Percentiles rank a stretch among this genome's conserved stretches.
These are phyloP conservation scores for Dendrostoma leiphaemia DNA, from an alignment of 2,329 filamentous ascomycete genomes.

Conservation along the genomic window DNA sequence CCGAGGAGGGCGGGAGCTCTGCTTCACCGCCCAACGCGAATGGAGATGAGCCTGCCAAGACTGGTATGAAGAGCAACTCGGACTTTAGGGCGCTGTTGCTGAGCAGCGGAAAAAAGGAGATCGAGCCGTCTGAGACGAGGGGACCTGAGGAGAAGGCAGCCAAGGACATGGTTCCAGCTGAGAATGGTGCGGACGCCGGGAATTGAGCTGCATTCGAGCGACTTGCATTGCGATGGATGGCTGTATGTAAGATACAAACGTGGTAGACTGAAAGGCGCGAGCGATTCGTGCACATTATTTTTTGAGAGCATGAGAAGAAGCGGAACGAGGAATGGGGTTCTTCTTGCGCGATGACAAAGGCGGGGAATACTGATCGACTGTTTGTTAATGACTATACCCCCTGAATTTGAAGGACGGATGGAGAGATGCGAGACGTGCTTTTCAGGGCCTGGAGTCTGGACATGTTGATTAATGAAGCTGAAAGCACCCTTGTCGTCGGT, in stretches of 20 bases:
- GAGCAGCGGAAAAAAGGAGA: slow-evolving; percentile 20
- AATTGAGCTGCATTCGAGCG: neutral
- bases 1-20: slow-evolving; percentile 11
- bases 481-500: no score
- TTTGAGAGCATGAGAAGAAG: neutral
- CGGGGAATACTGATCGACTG: no score
- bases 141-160: slow-evolving; percentile 10
- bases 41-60: slow-evolving; percentile 19
- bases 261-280: no score
- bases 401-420: neutral
- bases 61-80: slow-evolving; percentile 50
- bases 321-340: neutral
- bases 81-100: slow-evolving; percentile 57
- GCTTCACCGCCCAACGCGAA: neutral
- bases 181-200: neutral
- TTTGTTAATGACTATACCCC: neutral
- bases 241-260: no score
- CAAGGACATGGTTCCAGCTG: neutral
- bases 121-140: no score
- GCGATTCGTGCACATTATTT: neutral
- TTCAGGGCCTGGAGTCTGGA: no score
- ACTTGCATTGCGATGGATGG: neutral
- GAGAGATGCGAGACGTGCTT: no score
- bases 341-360: no score
- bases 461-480: no score